A percentile compares a stretch with the other conserved stretches of the same genome.
These are phyloP conservation scores for Talaromyces sp. DNA, from an alignment of 2,329 filamentous ascomycete genomes.

Conservation along the genomic window DNA sequence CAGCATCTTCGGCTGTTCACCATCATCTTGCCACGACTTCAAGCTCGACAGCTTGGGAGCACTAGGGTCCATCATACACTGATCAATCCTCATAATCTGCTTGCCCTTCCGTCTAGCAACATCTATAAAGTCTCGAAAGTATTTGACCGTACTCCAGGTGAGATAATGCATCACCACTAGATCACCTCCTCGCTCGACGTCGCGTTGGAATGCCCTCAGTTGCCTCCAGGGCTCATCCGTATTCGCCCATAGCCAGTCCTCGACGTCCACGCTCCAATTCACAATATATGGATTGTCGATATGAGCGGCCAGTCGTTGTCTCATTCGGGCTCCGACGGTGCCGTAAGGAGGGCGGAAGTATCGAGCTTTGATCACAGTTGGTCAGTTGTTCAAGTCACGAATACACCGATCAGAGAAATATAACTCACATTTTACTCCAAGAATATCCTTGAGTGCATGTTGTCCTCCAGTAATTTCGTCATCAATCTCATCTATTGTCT, in stretches of 20 bases:
- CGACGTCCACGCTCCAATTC: conserved; percentile 67
- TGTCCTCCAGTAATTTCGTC: conserved; percentile 36
- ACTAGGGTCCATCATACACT: conserved; percentile 62
- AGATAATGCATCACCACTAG: conserved; percentile 69
- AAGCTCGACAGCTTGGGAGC: conserved; percentile 38
- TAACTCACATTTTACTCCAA: conserved; percentile 35
- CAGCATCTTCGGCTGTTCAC: background rate
- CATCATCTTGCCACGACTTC: background rate
- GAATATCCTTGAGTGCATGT: conserved; percentile 28
- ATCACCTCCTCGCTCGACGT: conserved; percentile 60
- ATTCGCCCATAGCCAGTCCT: conserved; percentile 67
- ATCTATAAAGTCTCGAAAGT: conserved; percentile 62
- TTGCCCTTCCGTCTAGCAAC: conserved; percentile 63
- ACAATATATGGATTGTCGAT: conserved; percentile 57
- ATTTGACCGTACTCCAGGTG: conserved; percentile 61
- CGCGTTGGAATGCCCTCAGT: conserved; percentile 61
- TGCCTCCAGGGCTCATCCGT: conserved; percentile 63
- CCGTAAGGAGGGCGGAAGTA: conserved; percentile 71
- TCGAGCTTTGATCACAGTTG: conserved; percentile 27
- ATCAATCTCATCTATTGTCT: conserved; percentile 33
- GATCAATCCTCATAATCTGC: conserved; percentile 64
- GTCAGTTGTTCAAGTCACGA: conserved; percentile 40
- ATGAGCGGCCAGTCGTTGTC: conserved; percentile 57
- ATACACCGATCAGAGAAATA: conserved; percentile 31
- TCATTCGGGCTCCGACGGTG: conserved; percentile 63